Percentiles rank a stretch among this genome's conserved stretches.
phyloP scores from a whole-genome alignment of 1,139 yeast species.

The Kodamaea plutei region DNA sequence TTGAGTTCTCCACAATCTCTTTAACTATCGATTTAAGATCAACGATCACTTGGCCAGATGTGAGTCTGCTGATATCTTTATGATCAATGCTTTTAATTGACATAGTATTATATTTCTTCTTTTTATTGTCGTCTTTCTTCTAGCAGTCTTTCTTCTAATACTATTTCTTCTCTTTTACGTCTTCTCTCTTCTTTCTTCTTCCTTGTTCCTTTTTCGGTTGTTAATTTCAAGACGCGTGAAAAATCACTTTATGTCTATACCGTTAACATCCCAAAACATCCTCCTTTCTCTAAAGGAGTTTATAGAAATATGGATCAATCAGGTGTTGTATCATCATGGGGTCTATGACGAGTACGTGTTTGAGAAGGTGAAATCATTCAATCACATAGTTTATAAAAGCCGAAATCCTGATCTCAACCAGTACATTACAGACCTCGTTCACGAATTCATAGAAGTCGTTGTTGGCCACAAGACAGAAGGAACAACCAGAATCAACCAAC shows the following conservation, averaged over 20 bases:
- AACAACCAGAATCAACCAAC: constrained; percentile 17
- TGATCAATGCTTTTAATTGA: constrained; percentile 34
- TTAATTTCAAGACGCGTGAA: no score
- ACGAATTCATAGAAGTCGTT: constrained; percentile 16
- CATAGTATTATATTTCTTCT: constrained; percentile 14
- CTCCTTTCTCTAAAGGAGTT: constrained; percentile 36
- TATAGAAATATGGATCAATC: constrained; percentile 40
- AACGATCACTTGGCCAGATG: constrained; percentile 90
- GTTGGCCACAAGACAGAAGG: constrained; percentile 7
- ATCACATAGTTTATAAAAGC: constrained; percentile 33
- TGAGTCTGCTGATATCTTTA: constrained; percentile 62
- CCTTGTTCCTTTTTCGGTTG: no score
- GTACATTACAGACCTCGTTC: constrained; percentile 31
- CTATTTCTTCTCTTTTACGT: no score
- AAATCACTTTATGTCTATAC: constrained; percentile 2
- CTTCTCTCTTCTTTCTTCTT: no score
- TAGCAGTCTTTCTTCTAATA: no score
- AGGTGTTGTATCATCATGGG: constrained; percentile 41
- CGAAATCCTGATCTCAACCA: constrained; percentile 41
- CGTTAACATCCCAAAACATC: constrained; percentile 27
- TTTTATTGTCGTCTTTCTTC: no score
- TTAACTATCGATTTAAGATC: constrained; percentile 75
- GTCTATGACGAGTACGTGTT: constrained; percentile 43
- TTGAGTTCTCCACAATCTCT: constrained; percentile 80
- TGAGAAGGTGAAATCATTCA: constrained; percentile 34